Evolutionary conservation across 108 stramenopile genomes (phyloP), one percentile per base, ranked within the genome.

Genomic region (Pseudonitzschia multistriata): DNA sequence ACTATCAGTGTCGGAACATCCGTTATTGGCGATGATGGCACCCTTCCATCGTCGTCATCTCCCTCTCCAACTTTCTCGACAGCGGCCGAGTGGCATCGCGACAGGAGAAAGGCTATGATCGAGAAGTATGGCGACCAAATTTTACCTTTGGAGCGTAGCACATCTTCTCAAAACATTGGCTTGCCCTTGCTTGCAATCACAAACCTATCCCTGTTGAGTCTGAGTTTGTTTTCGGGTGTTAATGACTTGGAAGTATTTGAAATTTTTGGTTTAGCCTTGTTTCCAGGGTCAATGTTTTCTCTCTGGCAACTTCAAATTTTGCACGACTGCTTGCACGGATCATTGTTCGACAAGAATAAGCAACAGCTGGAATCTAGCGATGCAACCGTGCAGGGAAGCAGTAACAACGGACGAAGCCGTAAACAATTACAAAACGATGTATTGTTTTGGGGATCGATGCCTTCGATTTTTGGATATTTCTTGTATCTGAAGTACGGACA

Each of bases 261-360:
- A 39, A 66, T 73, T 49, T 49, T 76, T 45, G 54, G 31, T 21
- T 49, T 90, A 31, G 77, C 89, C 5, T 6, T 84, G 13, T 85
- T 90, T 71, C 89, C 89, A 1, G 85, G 86, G 49, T 84, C 83
- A 24, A 80, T 90, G 47, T 79, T 87, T 36, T 83, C 82, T 10
- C 52, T 90, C 33, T 90, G 89, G 89, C 86, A 87, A 52, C 75
- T 90, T 11, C 89, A 90, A 74, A 82, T 90, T 45, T 60, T 90
- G 39, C 89, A 90, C 57, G 89, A 87, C 72, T 61, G 55, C 37
- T 59, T 87, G 17, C 89, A 90, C 61, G 86, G 86, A 30, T 85
- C 81, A 0, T 70, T 90, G 56, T 62, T 87, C 17, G 66, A 72
- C 27, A 87, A 87, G 47, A 14, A 40, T 0, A 11, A 5, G 15